Evolutionary conservation across 345 rosid species (phyloP).

Genomic region (Isatis tinctoria): DNA sequence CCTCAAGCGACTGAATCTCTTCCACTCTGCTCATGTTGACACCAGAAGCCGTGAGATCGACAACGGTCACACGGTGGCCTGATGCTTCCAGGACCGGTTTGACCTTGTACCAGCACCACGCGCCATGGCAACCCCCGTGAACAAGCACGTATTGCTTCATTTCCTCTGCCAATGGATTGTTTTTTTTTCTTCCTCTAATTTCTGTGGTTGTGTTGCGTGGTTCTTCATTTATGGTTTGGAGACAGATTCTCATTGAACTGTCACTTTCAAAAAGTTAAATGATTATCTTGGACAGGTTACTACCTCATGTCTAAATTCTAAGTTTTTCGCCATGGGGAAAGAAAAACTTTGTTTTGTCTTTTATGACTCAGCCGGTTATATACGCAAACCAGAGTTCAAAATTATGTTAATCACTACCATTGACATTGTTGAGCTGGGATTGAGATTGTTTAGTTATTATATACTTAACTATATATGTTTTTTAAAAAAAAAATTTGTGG

Average conservation of each 20-base stretch:
- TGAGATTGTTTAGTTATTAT: too few relatives aligned
- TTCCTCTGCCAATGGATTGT: background rate
- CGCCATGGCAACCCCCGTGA: conserved; percentile 46
- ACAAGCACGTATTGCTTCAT: conserved; percentile 43
- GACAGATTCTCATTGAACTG: background rate
- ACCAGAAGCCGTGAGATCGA: conserved; percentile 56
- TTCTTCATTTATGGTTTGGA: background rate
- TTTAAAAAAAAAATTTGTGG: too few relatives aligned
- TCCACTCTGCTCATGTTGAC: conserved; percentile 36
- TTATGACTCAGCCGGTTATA: background rate
- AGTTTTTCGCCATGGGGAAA: background rate
- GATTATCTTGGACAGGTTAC: background rate
- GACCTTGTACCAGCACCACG: conserved; percentile 69
- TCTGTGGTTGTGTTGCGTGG: background rate
- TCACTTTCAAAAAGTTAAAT: background rate
- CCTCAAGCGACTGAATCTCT: conserved; percentile 36
- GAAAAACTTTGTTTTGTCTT: background rate
- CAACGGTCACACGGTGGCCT: conserved; percentile 47
- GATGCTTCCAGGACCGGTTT: conserved; percentile 42
- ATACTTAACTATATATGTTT: too few relatives aligned
- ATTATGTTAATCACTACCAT: background rate
- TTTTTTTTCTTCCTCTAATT: background rate
- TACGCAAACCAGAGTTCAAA: background rate
- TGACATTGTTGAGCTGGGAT: too few relatives aligned
- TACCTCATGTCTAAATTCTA: background rate